Conservation (phyloP, 768 basidiomycete species). For the Serendipita indica region DNA sequence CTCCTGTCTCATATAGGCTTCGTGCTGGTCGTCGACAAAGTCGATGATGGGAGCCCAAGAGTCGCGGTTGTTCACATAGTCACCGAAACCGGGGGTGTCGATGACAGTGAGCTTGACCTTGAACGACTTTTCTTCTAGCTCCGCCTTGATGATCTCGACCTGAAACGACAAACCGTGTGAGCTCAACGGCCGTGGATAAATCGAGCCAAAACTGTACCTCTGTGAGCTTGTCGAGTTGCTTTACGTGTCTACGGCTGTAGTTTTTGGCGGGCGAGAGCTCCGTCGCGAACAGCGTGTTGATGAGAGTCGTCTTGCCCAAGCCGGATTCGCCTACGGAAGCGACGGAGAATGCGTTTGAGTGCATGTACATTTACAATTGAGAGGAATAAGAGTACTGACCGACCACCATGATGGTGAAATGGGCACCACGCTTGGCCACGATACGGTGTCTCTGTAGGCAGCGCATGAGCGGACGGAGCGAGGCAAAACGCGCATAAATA, state of each 20-base stretch:
- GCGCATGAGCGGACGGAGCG: background rate
- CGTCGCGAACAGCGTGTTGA: slow-evolving; percentile 98
- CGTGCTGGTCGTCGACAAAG: slow-evolving; percentile 93
- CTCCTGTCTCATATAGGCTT: slow-evolving; percentile 94
- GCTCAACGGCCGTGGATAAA: background rate
- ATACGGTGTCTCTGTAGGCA: slow-evolving; percentile 84
- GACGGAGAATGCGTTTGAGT: background rate
- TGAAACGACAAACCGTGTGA: background rate
- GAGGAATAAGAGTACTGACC: slow-evolving; percentile 37
- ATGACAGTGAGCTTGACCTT: slow-evolving; percentile 99
- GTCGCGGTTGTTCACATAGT: slow-evolving; percentile 99
- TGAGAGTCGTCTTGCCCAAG: slow-evolving; percentile 90
- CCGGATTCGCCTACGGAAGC: slow-evolving; percentile 71
- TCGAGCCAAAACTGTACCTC: slow-evolving; percentile 31
- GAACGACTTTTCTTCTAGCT: slow-evolving; percentile 97
- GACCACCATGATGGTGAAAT: slow-evolving; percentile 99
- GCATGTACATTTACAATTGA: background rate
- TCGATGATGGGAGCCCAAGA: slow-evolving; percentile 98
- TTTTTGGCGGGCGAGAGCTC: slow-evolving; percentile 87
- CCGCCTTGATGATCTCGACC: slow-evolving; percentile 97
- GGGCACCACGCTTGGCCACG: slow-evolving; percentile 90
- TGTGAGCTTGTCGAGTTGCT: slow-evolving; percentile 97
- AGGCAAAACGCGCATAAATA: slow-evolving; percentile 12
- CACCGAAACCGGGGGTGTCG: slow-evolving; percentile 97
- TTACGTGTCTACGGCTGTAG: slow-evolving; percentile 75